These are phyloP conservation scores for Pseudoneurospora amorphoporcata DNA, from an alignment of 495 filamentous ascomycete genomes.

Conservation along the genomic window DNA sequence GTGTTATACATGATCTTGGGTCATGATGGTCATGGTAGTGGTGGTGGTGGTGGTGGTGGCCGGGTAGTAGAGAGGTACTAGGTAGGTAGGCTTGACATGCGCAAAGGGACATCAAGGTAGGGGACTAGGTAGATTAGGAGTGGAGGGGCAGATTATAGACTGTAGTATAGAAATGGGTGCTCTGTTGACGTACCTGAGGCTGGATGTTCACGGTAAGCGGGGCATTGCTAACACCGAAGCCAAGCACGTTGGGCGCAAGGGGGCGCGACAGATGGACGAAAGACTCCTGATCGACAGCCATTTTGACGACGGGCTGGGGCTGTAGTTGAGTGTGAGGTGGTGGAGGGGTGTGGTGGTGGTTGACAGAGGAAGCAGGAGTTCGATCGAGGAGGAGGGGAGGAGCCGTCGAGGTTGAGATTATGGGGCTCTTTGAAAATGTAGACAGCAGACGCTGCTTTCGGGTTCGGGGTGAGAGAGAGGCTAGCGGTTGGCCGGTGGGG, in stretches of 20 bases:
- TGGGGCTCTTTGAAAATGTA: background rate
- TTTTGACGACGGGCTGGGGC: constrained; percentile 37
- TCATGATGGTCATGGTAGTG: background rate
- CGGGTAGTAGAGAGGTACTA: constrained; percentile 70
- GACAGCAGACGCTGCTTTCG: background rate
- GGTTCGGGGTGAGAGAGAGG: background rate
- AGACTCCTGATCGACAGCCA: constrained; percentile 67
- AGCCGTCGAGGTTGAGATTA: background rate
- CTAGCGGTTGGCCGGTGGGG: background rate
- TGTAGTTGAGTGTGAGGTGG: constrained; percentile 9
- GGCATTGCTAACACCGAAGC: constrained; percentile 70
- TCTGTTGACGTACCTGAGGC: constrained; percentile 62
- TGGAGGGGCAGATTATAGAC: constrained; percentile 6
- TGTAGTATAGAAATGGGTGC: background rate
- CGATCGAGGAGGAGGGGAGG: constrained; percentile 2
- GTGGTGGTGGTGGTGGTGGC: constrained; percentile 57
- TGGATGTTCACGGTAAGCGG: constrained; percentile 90
- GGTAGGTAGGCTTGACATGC: constrained; percentile 49
- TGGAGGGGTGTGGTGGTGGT: constrained; percentile 8
- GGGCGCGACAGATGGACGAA: constrained; percentile 94
- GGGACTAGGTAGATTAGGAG: constrained; percentile 1
- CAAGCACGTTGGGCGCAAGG: constrained; percentile 67
- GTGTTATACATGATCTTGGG: background rate
- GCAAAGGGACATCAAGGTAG: background rate
- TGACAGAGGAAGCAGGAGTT: background rate